A percentile compares a stretch with the other conserved stretches of the same genome.
phyloP scores from a whole-genome alignment of 768 basidiomycete species.

The Trametes cingulata region DNA sequence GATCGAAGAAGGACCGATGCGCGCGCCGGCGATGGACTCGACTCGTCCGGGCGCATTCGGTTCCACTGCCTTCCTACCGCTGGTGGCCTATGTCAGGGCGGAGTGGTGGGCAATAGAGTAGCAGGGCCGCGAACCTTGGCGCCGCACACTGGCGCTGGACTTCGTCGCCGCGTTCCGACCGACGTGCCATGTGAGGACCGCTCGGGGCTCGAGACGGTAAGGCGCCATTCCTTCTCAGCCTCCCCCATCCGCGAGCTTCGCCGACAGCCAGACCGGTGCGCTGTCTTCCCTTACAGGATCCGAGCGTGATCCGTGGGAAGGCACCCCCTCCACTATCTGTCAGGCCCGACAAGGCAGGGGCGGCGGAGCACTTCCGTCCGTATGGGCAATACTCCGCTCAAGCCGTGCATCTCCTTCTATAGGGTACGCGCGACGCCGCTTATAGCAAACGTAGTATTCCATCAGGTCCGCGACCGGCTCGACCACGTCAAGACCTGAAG shows the following conservation, averaged over 20 bases:
- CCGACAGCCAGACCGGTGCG: neutral
- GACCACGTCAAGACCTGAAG: constrained; percentile 7
- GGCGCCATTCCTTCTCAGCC: neutral
- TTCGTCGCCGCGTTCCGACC: constrained; percentile 8
- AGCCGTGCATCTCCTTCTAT: neutral
- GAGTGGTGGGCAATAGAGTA: neutral
- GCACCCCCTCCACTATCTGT: neutral
- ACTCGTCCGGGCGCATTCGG: constrained; percentile 2
- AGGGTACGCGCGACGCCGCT: neutral
- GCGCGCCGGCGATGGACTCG: constrained; percentile 6
- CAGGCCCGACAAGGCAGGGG: constrained; percentile 9
- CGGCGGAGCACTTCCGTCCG: constrained; percentile 2
- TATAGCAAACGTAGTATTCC: neutral
- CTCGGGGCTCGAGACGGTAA: constrained; percentile 1
- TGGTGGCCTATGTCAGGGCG: constrained; percentile 1
- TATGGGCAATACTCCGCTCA: neutral
- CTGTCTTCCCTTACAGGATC: neutral
- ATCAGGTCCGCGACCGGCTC: constrained; percentile 10
- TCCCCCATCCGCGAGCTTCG: neutral
- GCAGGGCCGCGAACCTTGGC: neutral
- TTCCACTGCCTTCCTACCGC: neutral
- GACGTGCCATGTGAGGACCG: neutral
- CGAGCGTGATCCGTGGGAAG: constrained; percentile 9
- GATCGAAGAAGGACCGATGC: constrained; percentile 1
- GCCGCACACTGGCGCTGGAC: neutral